Percentiles rank a stretch among this genome's conserved stretches.
These are phyloP conservation scores for Sphaerulina vaccinii DNA, from an alignment of 2,329 filamentous ascomycete species.

Conservation along the genomic window DNA sequence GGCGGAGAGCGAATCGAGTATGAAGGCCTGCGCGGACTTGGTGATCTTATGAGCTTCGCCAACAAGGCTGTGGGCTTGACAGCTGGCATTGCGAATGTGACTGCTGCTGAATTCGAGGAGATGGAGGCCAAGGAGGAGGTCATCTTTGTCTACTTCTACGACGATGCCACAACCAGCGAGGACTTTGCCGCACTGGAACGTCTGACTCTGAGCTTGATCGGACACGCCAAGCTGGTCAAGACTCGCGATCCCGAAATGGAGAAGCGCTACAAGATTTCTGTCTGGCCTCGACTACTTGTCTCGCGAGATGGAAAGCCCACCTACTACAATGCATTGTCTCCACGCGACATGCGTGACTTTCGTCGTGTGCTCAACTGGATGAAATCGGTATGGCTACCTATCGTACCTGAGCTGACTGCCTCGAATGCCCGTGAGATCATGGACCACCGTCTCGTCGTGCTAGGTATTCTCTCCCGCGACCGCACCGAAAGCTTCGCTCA, in stretches of 20 bases:
- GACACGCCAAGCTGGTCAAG: slow-evolving; percentile 89
- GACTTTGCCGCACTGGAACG: slow-evolving; percentile 88
- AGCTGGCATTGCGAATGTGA: slow-evolving; percentile 75
- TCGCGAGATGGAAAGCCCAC: slow-evolving; percentile 84
- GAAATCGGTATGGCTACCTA: slow-evolving; percentile 91
- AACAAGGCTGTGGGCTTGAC: slow-evolving; percentile 80
- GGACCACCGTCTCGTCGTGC: slow-evolving; percentile 90
- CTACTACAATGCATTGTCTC: slow-evolving; percentile 84
- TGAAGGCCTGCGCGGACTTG: slow-evolving; percentile 83
- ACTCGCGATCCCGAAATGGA: slow-evolving; percentile 74
- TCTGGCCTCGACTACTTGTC: slow-evolving; percentile 91
- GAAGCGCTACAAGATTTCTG: slow-evolving; percentile 89
- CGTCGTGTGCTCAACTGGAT: slow-evolving; percentile 84
- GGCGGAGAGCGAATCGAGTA: slow-evolving; percentile 92
- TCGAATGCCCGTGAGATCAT: slow-evolving; percentile 93
- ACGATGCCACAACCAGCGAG: slow-evolving; percentile 87
- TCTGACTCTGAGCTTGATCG: slow-evolving; percentile 82
- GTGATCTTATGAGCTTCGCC: slow-evolving; percentile 83
- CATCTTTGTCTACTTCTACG: slow-evolving; percentile 96
- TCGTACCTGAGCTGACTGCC: slow-evolving; percentile 89
- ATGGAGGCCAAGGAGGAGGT: slow-evolving; percentile 93
- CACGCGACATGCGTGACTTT: slow-evolving; percentile 88
- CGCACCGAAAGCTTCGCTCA: slow-evolving; percentile 74
- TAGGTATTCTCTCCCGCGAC: slow-evolving; percentile 80
- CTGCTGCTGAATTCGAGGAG: slow-evolving; percentile 71